Evolutionary conservation across 768 basidiomycete species (phyloP), one percentile per base, ranked within the genome.

Genomic region (Tremella fuciformis): DNA sequence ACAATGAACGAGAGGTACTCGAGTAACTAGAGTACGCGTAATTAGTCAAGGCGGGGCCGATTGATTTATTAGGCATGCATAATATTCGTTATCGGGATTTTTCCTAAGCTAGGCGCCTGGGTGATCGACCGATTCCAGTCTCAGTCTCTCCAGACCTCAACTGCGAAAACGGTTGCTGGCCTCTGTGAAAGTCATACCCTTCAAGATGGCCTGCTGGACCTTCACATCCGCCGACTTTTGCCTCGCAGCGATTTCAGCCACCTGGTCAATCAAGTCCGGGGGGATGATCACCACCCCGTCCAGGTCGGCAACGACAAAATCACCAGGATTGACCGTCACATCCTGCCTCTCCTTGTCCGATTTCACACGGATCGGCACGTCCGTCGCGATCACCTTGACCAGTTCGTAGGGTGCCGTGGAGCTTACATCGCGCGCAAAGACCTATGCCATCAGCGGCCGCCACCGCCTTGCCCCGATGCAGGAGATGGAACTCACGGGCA

Each of bases 211-310:
- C 18, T 26, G 6, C 2, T n/a, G n/a, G 37, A 89, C 89, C 57
- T 77, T 80, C 19, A 79, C 85, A 74, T 96, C 93, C 13, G 87
- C 77, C 50, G 83, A 82, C 66, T 82, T 80, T 16, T 83, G 85
- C 65, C 81, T 81, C 24, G 68, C 62, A 16, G 87, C 89, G 19
- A 83, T 53, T 41, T 83, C 80, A 3, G 84, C 65, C 0, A 89
- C 89, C 57, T 82, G 71, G 16, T 77, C 77, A 34, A 84, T 80
- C 48, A 85, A 63, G 2, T 76, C 78, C 34, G 72, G 77, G 1
- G 89, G 86, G 22, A 94, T 83, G 66, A 85, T 88, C 2, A 97
- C 88, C 0, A 93, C 88, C 1, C 93, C 91, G 71, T 96, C 88
- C 57, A 85, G 82, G 75, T 96, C 92, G 21, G 85, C 90, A n/a